Base-by-base conservation (phyloP, 805 yeast genomes). In the Kurtzmaniella cleridarum region DNA sequence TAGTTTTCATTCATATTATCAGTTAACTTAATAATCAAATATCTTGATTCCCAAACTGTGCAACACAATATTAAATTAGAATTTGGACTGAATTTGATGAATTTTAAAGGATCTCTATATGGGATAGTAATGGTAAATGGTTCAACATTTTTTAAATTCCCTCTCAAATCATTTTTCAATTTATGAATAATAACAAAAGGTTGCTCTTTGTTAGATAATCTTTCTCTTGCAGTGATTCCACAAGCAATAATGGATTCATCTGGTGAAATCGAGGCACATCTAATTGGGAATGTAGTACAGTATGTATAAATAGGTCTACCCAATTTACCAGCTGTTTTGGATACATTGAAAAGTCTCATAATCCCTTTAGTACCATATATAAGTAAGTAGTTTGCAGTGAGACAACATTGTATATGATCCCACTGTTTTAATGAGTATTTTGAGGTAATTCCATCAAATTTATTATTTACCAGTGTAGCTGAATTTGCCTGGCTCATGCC, bases 201-300 rank as follows among this genome's bases (percentile, higher is more conserved):
- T 53, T 84, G 91, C 51, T 83, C 90, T 23, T 79, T 71, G 3
- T 81, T 79, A 1, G 81, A 74, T 15, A 73, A 61, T 41, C 83
- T 70, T 53, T 86, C 95, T 41, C 79, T 76, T 0, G 95, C 93
- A 0, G 91, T 84, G 24, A 90, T 80, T 1, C 95, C 93, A 46
- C 87, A 76, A 4, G 93, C 93, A 10, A 89, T 66, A 18, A 81
- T 63, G 14, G 72, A 64, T 18, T 84, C 88, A 46, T 74, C 67
- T 0, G 79, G 75, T 8, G 91, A 75, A 1, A 89, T 67, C 27
- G 87, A 83, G 34, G 87, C 69, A 52, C 95, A 87, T 37, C 95
- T 60, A 28, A 90, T 82, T 1, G 91, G 90, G 53, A 85, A 84
- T 39, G 73, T 75, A 9, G 87, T 80, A 29, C 75, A 65, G 52